phyloP scores from a whole-genome alignment of 306 rosid species.

The Rosa lucieae region DNA sequence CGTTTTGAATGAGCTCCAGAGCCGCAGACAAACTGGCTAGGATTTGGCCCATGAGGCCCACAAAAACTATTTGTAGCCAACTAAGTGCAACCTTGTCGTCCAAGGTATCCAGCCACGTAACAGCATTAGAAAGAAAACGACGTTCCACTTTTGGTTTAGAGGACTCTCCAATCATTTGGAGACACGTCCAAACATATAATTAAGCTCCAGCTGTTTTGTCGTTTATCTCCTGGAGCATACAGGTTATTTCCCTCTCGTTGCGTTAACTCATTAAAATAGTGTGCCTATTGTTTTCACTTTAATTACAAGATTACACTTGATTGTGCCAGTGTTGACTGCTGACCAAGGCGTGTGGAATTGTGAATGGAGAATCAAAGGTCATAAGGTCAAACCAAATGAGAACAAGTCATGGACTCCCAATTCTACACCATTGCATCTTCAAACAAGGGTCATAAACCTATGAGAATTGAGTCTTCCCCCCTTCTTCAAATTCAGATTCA shows the following conservation, averaged over 20 bases:
- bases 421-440: neutral
- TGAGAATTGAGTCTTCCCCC: no score
- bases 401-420: neutral
- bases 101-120: conserved; percentile 5
- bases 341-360: neutral
- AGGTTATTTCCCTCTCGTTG: neutral
- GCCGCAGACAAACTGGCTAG: neutral
- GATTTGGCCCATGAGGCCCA: neutral
- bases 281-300: neutral
- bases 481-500: no score
- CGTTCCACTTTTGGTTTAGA: conserved; percentile 9
- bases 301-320: neutral
- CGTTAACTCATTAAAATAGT: neutral
- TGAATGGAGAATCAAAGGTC: neutral
- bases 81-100: neutral
- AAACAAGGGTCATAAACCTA: no score
- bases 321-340: neutral
- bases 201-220: neutral
- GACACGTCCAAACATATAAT: conserved; percentile 1
- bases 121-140: neutral
- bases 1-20: neutral
- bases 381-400: neutral
- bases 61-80: neutral
- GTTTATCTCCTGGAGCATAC: neutral
- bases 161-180: neutral